Conservation (phyloP, 176 grass and related monocot species). For the Paspalum notatum region DNA sequence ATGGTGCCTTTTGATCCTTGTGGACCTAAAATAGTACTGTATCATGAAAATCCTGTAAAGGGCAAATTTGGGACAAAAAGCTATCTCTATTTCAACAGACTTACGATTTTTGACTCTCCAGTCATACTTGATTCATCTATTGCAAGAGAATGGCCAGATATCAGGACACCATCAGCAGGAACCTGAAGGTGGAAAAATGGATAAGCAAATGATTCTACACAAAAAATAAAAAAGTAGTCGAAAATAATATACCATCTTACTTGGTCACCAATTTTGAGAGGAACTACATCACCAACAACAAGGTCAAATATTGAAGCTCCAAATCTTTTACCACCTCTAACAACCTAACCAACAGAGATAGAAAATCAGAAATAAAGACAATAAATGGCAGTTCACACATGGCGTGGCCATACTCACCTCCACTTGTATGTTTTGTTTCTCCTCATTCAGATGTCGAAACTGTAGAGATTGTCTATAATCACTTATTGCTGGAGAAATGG, state of each 20-base stretch:
- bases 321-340: constrained; percentile 87
- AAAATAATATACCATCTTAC: constrained; percentile 67
- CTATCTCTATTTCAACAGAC: constrained; percentile 10
- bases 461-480: constrained; percentile 98
- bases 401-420: constrained; percentile 62
- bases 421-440: constrained; percentile 95
- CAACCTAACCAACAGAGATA: constrained; percentile 52
- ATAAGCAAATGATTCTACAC: constrained; percentile 41
- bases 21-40: constrained; percentile 59
- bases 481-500: constrained; percentile 67
- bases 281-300: constrained; percentile 91
- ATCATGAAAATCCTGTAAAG: constrained; percentile 7
- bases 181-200: constrained; percentile 54
- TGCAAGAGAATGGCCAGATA: constrained; percentile 95
- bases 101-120: constrained; percentile 87
- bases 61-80: constrained; percentile 12
- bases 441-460: constrained; percentile 93
- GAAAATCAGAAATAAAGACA: constrained; percentile 32
- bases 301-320: constrained; percentile 90
- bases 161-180: constrained; percentile 89
- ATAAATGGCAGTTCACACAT: constrained; percentile 3
- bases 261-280: constrained; percentile 99
- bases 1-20: constrained; percentile 85
- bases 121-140: constrained; percentile 99
- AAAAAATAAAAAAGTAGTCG: constrained; percentile 19